Conservation (phyloP, 2,329 filamentous ascomycete genomes). For the Pseudopyricularia javanii region DNA sequence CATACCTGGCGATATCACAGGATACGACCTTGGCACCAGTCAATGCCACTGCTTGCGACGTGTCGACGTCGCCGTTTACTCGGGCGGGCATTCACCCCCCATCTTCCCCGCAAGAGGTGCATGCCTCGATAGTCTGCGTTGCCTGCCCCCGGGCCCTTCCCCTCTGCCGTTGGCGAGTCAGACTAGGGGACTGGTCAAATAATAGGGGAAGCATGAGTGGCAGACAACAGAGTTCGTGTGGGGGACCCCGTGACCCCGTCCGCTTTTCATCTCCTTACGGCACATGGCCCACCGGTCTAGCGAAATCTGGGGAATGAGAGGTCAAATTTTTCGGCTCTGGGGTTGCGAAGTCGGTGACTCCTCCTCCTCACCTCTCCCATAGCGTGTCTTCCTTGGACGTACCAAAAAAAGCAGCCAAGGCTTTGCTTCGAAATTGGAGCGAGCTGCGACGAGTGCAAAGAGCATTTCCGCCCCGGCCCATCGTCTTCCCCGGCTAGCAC, state of each 20-base stretch:
- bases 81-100: not conserved
- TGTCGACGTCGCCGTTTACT: no score
- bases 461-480: no score
- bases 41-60: not conserved
- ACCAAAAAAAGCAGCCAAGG: not conserved
- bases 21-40: not conserved
- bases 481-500: no score
- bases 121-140: not conserved
- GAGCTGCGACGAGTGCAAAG: no score
- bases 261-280: not conserved
- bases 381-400: not conserved
- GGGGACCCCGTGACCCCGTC: not conserved
- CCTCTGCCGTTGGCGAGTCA: not conserved
- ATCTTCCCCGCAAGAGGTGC: not conserved
- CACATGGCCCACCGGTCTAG: not conserved
- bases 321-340: not conserved
- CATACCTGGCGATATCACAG: not conserved
- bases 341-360: not conserved
- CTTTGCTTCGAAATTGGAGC: no score
- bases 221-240: not conserved
- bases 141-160: not conserved
- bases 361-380: not conserved
- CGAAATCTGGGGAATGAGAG: not conserved
- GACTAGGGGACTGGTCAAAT: not conserved
- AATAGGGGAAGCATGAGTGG: not conserved